These are phyloP conservation scores for Ajuga chamaepitys DNA, from an alignment of 257 asterid species.

Conservation along the genomic window DNA sequence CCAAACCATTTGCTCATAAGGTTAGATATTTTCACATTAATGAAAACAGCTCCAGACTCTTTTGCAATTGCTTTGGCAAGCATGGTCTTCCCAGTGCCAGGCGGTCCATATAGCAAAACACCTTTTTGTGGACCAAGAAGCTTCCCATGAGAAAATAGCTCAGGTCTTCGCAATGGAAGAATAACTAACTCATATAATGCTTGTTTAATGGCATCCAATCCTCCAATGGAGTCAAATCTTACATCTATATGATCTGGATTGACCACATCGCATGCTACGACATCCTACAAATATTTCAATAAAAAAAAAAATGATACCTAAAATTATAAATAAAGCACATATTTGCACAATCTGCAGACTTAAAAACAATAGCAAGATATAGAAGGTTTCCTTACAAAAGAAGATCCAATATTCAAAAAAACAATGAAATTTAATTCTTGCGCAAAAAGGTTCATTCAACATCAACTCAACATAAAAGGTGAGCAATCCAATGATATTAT, in stretches of 20 bases:
- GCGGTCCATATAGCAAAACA: constrained; percentile 84
- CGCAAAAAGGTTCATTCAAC: background rate
- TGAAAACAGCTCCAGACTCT: constrained; percentile 90
- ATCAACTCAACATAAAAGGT: background rate
- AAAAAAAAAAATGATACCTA: background rate
- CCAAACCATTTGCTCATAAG: constrained; percentile 99
- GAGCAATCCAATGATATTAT: background rate
- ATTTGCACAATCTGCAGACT: background rate
- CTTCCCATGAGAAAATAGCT: constrained; percentile 77
- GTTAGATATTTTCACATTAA: constrained; percentile 69
- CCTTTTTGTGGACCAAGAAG: constrained; percentile 96
- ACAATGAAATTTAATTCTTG: background rate
- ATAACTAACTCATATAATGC: constrained; percentile 72
- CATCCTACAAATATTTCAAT: constrained; percentile 43
- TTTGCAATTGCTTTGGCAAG: constrained; percentile 96
- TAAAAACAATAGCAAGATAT: background rate
- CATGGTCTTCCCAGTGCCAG: constrained; percentile 98
- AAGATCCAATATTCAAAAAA: background rate
- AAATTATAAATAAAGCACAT: background rate
- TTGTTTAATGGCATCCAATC: constrained; percentile 75
- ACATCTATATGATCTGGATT: constrained; percentile 86
- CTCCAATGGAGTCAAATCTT: constrained; percentile 66
- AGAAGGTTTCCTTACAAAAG: background rate
- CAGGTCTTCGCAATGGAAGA: constrained; percentile 81
- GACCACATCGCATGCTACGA: constrained; percentile 86